phyloP scores from a whole-genome alignment of 2,329 filamentous ascomycete species.

The Thermothelomyces thermophilus region DNA sequence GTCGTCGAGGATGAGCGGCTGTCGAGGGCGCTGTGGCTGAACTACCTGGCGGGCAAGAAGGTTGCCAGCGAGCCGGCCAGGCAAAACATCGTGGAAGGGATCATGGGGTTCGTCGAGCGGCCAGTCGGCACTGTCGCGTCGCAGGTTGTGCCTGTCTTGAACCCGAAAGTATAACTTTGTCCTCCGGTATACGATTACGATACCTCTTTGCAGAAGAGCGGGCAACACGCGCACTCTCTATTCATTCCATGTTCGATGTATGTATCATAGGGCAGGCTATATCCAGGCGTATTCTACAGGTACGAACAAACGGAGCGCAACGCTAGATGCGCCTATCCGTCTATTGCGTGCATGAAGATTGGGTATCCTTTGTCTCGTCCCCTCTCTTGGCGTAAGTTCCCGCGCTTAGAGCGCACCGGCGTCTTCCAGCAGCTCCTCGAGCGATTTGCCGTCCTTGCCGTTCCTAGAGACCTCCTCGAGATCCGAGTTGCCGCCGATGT shows the following conservation, averaged over 20 bases:
- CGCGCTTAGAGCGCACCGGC: constrained; percentile 34
- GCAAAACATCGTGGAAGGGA: constrained; percentile 75
- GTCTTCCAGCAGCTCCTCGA: constrained; percentile 42
- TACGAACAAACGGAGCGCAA: not conserved
- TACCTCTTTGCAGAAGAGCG: not conserved
- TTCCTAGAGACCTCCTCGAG: constrained; percentile 48
- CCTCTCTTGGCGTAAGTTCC: not conserved
- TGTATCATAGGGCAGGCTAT: no score
- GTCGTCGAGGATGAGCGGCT: constrained; percentile 71
- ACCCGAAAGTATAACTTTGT: constrained; percentile 14
- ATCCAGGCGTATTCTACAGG: no score
- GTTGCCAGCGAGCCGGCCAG: constrained; percentile 81
- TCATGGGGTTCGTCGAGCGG: constrained; percentile 80
- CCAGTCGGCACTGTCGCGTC: constrained; percentile 82
- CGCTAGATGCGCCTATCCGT: not conserved
- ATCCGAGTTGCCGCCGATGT: constrained; percentile 95
- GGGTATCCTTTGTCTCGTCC: constrained; percentile 7
- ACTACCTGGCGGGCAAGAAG: constrained; percentile 79
- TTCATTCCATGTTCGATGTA: no score
- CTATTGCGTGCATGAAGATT: not conserved
- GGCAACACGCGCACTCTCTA: no score
- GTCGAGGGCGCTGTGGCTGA: constrained; percentile 76
- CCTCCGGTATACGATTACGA: not conserved
- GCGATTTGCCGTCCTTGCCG: constrained; percentile 58
- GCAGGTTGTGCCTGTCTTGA: constrained; percentile 50